Conservation (phyloP, 1,139 yeast genomes). For the Blastobotrys capitulatus region DNA sequence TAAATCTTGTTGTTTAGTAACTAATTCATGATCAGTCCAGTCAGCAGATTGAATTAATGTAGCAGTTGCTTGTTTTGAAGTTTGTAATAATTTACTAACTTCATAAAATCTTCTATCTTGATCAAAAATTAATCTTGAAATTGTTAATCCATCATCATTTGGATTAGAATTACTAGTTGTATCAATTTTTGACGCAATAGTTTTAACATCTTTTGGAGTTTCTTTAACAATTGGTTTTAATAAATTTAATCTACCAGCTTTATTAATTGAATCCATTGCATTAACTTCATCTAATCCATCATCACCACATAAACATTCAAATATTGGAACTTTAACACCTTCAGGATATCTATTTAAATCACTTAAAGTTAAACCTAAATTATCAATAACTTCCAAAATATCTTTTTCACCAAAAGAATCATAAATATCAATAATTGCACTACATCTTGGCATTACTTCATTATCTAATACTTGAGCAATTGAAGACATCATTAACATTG, state of each 20-base stretch:
- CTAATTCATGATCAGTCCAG: conserved; percentile 52
- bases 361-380: conserved; percentile 43
- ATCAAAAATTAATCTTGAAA: conserved; percentile 69
- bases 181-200: conserved; percentile 33
- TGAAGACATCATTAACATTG: conserved; percentile 34
- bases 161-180: conserved; percentile 51
- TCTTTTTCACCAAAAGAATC: conserved; percentile 4
- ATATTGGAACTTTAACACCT: conserved; percentile 55
- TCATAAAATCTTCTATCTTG: conserved; percentile 78
- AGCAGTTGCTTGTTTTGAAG: conserved; percentile 53
- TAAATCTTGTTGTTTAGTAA: conserved; percentile 54
- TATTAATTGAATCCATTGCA: background rate
- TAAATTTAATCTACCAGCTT: background rate
- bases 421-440: conserved; percentile 1
- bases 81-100: conserved; percentile 63
- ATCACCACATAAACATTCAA: conserved; percentile 1
- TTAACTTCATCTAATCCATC: conserved; percentile 1
- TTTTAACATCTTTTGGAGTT: conserved; percentile 41
- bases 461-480: conserved; percentile 27
- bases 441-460: conserved; percentile 5
- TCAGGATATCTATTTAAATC: conserved; percentile 68
- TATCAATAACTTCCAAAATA: background rate
- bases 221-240: conserved; percentile 11
- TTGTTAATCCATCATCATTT: conserved; percentile 57
- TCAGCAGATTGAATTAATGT: conserved; percentile 37